phyloP scores from a whole-genome alignment of 2,329 filamentous ascomycete genomes.

The Thermoascus crustaceus region DNA sequence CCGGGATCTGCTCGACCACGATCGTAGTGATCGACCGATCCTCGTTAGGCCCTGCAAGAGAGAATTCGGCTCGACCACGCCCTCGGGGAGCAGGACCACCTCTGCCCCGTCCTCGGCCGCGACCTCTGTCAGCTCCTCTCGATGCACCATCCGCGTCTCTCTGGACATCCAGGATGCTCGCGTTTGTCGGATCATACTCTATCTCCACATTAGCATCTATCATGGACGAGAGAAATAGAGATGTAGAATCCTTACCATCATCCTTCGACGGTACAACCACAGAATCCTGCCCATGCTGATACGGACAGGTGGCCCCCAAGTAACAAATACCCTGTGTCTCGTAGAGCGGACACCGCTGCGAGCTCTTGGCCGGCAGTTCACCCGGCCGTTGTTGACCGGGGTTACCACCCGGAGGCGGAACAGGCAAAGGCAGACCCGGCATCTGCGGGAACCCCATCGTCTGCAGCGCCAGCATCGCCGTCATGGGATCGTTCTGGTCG shows the following conservation, averaged over 20 bases:
- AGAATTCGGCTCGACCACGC: slow-evolving; percentile 45
- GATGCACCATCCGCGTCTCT: slow-evolving; percentile 16
- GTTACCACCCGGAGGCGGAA: slow-evolving; percentile 27
- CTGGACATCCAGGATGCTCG: slow-evolving; percentile 32
- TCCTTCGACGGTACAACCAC: slow-evolving; percentile 30
- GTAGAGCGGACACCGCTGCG: slow-evolving; percentile 48
- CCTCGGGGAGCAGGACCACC: slow-evolving; percentile 33
- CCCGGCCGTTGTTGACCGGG: slow-evolving; percentile 20
- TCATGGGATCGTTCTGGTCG: slow-evolving; percentile 49
- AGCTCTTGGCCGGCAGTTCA: slow-evolving; percentile 23
- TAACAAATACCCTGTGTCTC: slow-evolving; percentile 53
- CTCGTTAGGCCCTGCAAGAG: slow-evolving; percentile 43
- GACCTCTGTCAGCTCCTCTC: slow-evolving; percentile 24
- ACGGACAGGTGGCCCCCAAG: slow-evolving; percentile 48
- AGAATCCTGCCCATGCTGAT: slow-evolving; percentile 45
- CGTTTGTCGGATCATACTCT: slow-evolving; percentile 50
- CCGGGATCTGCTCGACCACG: slow-evolving; percentile 54
- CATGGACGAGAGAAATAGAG: slow-evolving; percentile 1
- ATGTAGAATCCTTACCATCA: slow-evolving; percentile 21
- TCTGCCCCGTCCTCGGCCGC: slow-evolving; percentile 33
- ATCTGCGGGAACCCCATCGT: slow-evolving; percentile 45
- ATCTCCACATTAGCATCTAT: slow-evolving; percentile 2
- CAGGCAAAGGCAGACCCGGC: slow-evolving; percentile 38
- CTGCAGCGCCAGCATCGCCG: slow-evolving; percentile 46
- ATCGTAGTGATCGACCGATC: slow-evolving; percentile 49